Evolutionary conservation across 2,329 filamentous ascomycete species (phyloP).

Genomic region (Neonectria magnoliae): DNA sequence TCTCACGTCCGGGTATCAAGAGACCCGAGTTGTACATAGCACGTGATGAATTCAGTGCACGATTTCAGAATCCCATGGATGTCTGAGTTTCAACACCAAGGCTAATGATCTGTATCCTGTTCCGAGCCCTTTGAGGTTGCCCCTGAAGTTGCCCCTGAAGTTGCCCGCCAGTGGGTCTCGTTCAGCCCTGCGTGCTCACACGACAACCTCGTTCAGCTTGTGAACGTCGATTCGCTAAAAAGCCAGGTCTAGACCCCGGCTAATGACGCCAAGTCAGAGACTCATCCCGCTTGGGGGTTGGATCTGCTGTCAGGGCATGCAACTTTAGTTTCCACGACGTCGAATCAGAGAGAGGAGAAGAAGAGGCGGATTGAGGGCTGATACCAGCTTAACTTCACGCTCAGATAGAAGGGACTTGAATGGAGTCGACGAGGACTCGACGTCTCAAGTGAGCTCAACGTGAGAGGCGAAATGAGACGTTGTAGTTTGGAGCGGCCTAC

Average conservation of each 20-base stretch:
- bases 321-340: neutral
- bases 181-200: neutral
- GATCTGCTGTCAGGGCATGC: neutral
- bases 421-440: neutral
- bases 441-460: neutral
- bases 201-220: neutral
- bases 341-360: neutral
- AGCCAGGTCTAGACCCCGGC: neutral
- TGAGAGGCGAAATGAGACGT: neutral
- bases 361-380: neutral
- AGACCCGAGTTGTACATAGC: constrained; percentile 30
- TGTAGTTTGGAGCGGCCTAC: neutral
- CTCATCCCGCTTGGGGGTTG: neutral
- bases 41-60: constrained; percentile 34
- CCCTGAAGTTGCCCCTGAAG: too few relatives aligned
- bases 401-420: neutral
- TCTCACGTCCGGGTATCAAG: constrained; percentile 19
- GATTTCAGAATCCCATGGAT: constrained; percentile 5
- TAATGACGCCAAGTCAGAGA: neutral
- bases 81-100: neutral
- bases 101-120: neutral
- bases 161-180: neutral
- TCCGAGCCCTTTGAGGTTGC: neutral
- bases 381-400: neutral
- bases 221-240: neutral